Evolutionary conservation across 2,329 filamentous ascomycete genomes (phyloP), one percentile per base, ranked within the genome.

Genomic region (Fusarium hostae): DNA sequence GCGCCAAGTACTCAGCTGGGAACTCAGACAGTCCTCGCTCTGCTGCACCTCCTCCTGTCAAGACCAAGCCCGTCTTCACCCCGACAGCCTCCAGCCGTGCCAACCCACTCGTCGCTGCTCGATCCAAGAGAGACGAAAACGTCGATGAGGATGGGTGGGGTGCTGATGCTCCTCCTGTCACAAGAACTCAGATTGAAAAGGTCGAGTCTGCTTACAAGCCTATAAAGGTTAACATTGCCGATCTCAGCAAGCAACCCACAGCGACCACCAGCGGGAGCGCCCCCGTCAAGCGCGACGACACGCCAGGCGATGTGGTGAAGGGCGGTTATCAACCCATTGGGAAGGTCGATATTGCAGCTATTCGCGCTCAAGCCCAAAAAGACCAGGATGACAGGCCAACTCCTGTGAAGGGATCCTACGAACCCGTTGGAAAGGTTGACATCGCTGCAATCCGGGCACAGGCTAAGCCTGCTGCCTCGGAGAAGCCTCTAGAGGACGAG

Each of bases 261-360:
- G 87, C 93, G 71, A 86, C 91, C 15, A 89, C 91, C n/a, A 83
- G 88, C 72, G 89, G 88, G 78, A 84, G 86, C 59, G 81, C 84
- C 58, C 80, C 86, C 34, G 76, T 83, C 43, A 79, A 81, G 57
- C 77, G 79, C 40, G 82, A 87, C 50, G 85, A 88, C 51, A 80
- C 82, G 9, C 62, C 74, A 37, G 74, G 81, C 28, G 92, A 94
- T 78, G 88, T 98, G 24, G 90, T 98, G 56, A 92, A 84, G 78
- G 96, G 96, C 47, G 92, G 88, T 20, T 99, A 99, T 81, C 94
- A 98, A 80, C 96, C 96, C 24, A 85, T 99, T 75, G 96, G 96
- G 62, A 98, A 98, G 84, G 93, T 99, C n/a, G 95, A 99, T 78
- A 98, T 99, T 82, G 92, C 92, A 28, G 95, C 94, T 40, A 92